These are phyloP conservation scores for Fusarium odoratissimum DNA, from an alignment of 2,329 filamentous ascomycete genomes.

Conservation along the genomic window DNA sequence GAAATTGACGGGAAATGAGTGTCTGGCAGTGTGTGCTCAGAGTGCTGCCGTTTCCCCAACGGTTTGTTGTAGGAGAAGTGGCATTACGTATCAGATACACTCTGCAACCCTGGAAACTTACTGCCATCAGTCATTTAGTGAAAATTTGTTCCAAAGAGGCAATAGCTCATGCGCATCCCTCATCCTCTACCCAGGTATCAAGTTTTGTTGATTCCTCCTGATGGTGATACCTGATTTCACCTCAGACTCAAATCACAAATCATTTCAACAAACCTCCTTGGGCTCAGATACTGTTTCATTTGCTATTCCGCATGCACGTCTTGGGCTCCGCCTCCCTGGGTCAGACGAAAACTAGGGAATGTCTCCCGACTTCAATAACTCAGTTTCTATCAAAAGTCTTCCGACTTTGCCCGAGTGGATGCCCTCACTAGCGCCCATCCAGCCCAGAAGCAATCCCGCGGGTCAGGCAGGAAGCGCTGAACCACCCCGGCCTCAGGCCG, in stretches of 20 bases:
- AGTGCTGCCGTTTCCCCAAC: constrained; percentile 26
- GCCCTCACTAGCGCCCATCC: constrained; percentile 36
- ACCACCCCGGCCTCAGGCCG: constrained; percentile 19
- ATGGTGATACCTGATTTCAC: constrained; percentile 11
- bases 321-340: constrained; percentile 30
- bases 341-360: constrained; percentile 40
- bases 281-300: constrained; percentile 21
- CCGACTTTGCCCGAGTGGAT: constrained; percentile 43
- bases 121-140: constrained; percentile 30
- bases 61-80: constrained; percentile 14
- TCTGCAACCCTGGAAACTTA: constrained; percentile 2
- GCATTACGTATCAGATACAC: constrained; percentile 29
- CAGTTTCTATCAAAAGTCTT: constrained; percentile 28
- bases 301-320: constrained; percentile 6
- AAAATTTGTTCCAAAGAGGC: constrained; percentile 11
- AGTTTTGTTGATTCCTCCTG: constrained; percentile 12
- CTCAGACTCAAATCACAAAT: constrained; percentile 7
- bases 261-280: constrained; percentile 2
- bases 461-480: constrained; percentile 33
- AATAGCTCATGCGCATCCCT: constrained; percentile 24
- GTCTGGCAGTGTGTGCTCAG: constrained; percentile 17
- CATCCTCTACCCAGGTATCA: neutral
- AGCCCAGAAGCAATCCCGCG: constrained; percentile 36
- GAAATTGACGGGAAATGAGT: constrained; percentile 21
- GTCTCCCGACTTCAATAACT: constrained; percentile 43